A percentile compares a stretch with the other conserved stretches of the same genome.
Evolutionary conservation across 2,329 filamentous ascomycete genomes (phyloP).

Genomic region (Stemphylium lycopersici): DNA sequence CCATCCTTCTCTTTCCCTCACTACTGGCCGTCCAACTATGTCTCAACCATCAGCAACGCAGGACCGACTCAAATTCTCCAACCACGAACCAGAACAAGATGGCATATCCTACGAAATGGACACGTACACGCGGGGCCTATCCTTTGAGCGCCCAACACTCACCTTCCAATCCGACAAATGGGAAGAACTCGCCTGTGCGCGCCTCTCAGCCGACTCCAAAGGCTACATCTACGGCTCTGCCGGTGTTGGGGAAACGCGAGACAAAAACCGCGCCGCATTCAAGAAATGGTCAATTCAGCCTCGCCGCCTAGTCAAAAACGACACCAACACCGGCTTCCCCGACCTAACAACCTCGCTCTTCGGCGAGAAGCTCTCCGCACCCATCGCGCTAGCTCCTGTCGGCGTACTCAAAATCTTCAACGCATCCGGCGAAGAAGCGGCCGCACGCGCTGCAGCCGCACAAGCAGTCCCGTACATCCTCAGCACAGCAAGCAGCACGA

Average conservation of each 20-base stretch:
- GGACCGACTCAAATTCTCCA: too few relatives aligned
- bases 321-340: conserved; percentile 9
- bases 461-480: too few relatives aligned
- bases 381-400: too few relatives aligned
- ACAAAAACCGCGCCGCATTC: conserved; percentile 38
- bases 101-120: conserved; percentile 36
- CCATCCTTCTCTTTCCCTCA: too few relatives aligned
- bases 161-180: conserved; percentile 39
- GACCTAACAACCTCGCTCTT: conserved; percentile 6
- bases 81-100: conserved; percentile 19
- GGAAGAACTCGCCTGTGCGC: conserved; percentile 31
- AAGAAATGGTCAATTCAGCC: conserved; percentile 34
- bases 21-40: conserved; percentile 2
- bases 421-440: too few relatives aligned
- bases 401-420: too few relatives aligned
- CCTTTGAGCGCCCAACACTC: conserved; percentile 41
- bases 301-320: conserved; percentile 14
- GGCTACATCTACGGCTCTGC: conserved; percentile 47
- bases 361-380: too few relatives aligned
- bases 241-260: conserved; percentile 38
- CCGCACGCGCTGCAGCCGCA: too few relatives aligned
- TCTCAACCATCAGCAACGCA: conserved; percentile 12
- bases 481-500: too few relatives aligned
- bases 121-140: conserved; percentile 41
- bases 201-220: conserved; percentile 37